Evolutionary conservation across 192 early-diverging fungal genomes (phyloP).

Genomic region (Entophlyctis luteolus): DNA sequence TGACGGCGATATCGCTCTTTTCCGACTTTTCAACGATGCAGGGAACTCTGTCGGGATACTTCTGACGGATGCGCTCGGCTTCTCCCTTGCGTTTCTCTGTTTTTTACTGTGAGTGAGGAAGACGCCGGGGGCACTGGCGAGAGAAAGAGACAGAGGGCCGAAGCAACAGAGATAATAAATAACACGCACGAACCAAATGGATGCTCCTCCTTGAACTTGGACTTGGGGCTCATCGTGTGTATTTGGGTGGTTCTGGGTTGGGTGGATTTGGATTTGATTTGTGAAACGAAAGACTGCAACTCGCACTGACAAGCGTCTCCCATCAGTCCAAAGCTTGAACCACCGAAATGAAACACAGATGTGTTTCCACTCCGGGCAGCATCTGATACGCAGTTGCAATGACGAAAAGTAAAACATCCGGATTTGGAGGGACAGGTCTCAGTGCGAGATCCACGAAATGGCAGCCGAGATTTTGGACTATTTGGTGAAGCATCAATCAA

Average conservation of each 20-base stretch:
- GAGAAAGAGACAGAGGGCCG: background rate
- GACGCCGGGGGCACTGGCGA: background rate
- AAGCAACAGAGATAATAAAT: too few relatives aligned
- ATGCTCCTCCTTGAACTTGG: constrained; percentile 97
- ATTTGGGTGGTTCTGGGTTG: background rate
- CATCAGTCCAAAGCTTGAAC: too few relatives aligned
- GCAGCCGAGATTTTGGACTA: too few relatives aligned
- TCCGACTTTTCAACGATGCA: constrained; percentile 88
- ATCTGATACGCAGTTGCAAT: too few relatives aligned
- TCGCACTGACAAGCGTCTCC: too few relatives aligned
- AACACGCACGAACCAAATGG: constrained; percentile 70
- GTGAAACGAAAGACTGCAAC: too few relatives aligned
- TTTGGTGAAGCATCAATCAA: too few relatives aligned
- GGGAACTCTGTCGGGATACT: constrained; percentile 78
- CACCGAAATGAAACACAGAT: too few relatives aligned
- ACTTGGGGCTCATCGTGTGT: constrained; percentile 59
- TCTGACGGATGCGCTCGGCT: constrained; percentile 91
- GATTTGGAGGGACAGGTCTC: too few relatives aligned
- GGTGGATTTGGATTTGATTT: constrained; percentile 4
- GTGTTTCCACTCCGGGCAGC: too few relatives aligned
- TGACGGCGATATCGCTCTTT: constrained; percentile 91
- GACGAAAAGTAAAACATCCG: too few relatives aligned
- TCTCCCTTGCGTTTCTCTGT: constrained; percentile 94
- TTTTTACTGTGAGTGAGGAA: background rate
- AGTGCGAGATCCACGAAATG: too few relatives aligned